Evolutionary conservation across 202 grass and related monocot species (phyloP).

Genomic region (Bolboschoenoplectus hybrid): DNA sequence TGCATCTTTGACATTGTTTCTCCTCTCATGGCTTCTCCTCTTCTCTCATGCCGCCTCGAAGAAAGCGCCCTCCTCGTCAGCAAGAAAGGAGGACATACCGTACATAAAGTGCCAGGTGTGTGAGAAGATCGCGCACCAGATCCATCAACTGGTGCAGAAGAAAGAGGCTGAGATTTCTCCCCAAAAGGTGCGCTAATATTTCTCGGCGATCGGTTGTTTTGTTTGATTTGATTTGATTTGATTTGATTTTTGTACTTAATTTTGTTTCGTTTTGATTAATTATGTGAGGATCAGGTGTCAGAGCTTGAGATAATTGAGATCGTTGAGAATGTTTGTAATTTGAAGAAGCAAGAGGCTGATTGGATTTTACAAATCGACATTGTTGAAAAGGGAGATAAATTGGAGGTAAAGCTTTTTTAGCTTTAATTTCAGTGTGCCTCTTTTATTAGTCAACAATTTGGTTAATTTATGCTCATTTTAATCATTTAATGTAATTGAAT

Average conservation of each 20-base stretch:
- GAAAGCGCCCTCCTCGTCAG: constrained; percentile 67
- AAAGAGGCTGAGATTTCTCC: constrained; percentile 58
- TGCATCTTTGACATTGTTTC: constrained; percentile 14
- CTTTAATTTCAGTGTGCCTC: background rate
- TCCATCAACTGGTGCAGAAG: constrained; percentile 63
- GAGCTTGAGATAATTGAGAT: constrained; percentile 98
- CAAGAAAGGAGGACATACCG: constrained; percentile 86
- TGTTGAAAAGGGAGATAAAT: constrained; percentile 82
- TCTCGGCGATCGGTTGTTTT: background rate
- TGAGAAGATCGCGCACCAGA: constrained; percentile 86
- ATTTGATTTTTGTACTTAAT: constrained; percentile 14
- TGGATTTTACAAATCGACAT: constrained; percentile 96
- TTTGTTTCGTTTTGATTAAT: constrained; percentile 13
- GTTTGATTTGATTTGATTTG: background rate
- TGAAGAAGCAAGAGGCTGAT: constrained; percentile 98
- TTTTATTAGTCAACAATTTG: background rate
- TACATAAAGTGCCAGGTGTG: constrained; percentile 95
- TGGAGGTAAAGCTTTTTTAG: constrained; percentile 58
- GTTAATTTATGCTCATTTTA: background rate
- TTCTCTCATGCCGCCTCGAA: constrained; percentile 41
- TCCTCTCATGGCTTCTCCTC: constrained; percentile 44
- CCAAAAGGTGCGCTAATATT: constrained; percentile 57
- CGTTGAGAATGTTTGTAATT: constrained; percentile 92
- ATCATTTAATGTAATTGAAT: background rate
- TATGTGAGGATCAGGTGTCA: constrained; percentile 58